phyloP scores from a whole-genome alignment of 371 early-diverging fungal species.

The Saksenaea oblongispora region DNA sequence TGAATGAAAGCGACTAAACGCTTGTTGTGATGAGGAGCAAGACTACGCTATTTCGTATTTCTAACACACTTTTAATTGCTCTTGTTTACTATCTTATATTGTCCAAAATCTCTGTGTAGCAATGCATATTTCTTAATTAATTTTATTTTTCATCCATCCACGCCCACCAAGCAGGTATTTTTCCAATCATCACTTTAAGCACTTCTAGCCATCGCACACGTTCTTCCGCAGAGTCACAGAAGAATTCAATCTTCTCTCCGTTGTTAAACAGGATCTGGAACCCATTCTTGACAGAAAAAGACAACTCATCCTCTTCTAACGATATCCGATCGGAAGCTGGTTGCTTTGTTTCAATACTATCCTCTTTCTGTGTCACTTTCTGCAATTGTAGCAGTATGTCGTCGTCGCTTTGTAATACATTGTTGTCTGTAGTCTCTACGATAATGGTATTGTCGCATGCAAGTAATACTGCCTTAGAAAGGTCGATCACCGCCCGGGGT shows the following conservation, averaged over 20 bases:
- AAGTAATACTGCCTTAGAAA: slow-evolving; percentile 24
- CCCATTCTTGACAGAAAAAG: slow-evolving; percentile 26
- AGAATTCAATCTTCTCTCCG: slow-evolving; percentile 33
- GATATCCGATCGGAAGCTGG: background rate
- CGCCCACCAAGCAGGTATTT: slow-evolving; percentile 18
- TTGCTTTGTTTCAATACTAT: background rate
- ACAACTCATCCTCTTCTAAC: slow-evolving; percentile 6
- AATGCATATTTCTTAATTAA: background rate
- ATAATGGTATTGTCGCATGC: slow-evolving; percentile 18
- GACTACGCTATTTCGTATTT: too few relatives aligned
- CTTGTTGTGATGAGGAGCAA: too few relatives aligned
- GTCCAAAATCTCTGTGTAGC: background rate
- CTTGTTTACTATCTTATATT: too few relatives aligned
- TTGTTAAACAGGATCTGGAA: slow-evolving; percentile 27
- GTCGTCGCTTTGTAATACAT: background rate
- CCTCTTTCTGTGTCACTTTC: background rate
- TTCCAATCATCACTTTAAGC: slow-evolving; percentile 20
- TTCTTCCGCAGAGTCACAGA: slow-evolving; percentile 29
- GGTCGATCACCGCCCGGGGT: slow-evolving; percentile 24
- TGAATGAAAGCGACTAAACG: too few relatives aligned
- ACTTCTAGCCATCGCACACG: slow-evolving; percentile 28
- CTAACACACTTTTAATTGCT: too few relatives aligned
- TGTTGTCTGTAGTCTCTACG: background rate
- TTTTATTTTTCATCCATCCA: slow-evolving; percentile 22
- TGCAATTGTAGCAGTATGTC: background rate